Conservation (phyloP, 805 yeast genomes). For the Lipomyces yamadae region DNA sequence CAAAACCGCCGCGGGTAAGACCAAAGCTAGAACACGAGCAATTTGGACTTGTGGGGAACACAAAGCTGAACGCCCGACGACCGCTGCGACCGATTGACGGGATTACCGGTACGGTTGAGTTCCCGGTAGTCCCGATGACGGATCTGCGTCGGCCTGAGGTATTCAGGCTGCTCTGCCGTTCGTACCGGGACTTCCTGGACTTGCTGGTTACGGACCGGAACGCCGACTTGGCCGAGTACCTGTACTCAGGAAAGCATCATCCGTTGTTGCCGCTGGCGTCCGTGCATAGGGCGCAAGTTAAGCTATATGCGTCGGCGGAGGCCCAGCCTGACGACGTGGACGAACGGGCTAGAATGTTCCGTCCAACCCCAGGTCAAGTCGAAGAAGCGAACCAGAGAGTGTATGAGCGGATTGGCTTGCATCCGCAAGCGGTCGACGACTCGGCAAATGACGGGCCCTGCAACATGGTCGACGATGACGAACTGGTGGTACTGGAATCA, state of each 20-base stretch:
- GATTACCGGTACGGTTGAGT: background rate
- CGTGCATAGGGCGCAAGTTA: background rate
- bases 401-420: background rate
- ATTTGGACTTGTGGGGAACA: too few species aligned
- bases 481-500: background rate
- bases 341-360: background rate
- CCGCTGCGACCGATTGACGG: background rate
- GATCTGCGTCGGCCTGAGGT: background rate
- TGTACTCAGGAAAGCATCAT: constrained; percentile 1
- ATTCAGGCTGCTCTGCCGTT: background rate
- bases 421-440: background rate
- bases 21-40: too few species aligned
- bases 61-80: constrained; percentile 10
- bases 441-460: background rate
- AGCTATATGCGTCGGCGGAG: background rate
- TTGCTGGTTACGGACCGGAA: background rate
- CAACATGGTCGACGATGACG: constrained; percentile 10
- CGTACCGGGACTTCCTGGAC: background rate
- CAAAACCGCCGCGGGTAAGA: too few species aligned
- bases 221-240: background rate
- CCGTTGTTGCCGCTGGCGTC: background rate
- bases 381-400: background rate
- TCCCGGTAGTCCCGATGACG: background rate
- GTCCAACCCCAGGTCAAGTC: background rate
- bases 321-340: background rate